Conservation (phyloP, 106 monocot species). For the Cymbidium sinense region DNA sequence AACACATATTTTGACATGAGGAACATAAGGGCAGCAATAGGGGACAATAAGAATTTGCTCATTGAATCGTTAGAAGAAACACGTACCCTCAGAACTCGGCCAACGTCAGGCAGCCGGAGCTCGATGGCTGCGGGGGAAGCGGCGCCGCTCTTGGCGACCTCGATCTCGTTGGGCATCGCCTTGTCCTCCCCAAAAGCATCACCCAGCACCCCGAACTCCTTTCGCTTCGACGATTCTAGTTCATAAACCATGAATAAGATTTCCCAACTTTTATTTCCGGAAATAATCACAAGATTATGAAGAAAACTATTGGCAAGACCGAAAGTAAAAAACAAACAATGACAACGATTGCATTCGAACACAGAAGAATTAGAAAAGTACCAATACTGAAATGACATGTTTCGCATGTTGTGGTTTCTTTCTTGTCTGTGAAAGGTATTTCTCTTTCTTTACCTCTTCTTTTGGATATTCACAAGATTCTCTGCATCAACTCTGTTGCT, state of each 20-base stretch:
- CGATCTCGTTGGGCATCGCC: conserved; percentile 26
- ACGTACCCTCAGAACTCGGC: conserved; percentile 23
- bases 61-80: neutral
- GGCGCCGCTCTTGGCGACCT: conserved; percentile 16
- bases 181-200: conserved; percentile 16
- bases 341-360: neutral
- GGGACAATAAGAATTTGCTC: too few relatives aligned
- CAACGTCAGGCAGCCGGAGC: conserved; percentile 32
- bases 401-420: neutral
- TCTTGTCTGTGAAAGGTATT: neutral
- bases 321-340: neutral
- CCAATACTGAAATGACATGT: neutral
- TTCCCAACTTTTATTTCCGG: neutral
- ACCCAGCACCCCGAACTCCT: conserved; percentile 11
- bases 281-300: neutral
- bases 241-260: conserved; percentile 15
- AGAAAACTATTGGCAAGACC: neutral
- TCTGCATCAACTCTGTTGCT: neutral
- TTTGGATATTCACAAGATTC: neutral
- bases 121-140: conserved; percentile 16
- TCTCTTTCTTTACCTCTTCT: neutral
- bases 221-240: conserved; percentile 16
- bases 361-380: neutral
- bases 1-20: too few relatives aligned
- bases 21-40: neutral